A percentile compares a stretch with the other conserved stretches of the same genome.
Conservation (phyloP, 1,139 yeast genomes). For the Kodamaea plutei region DNA sequence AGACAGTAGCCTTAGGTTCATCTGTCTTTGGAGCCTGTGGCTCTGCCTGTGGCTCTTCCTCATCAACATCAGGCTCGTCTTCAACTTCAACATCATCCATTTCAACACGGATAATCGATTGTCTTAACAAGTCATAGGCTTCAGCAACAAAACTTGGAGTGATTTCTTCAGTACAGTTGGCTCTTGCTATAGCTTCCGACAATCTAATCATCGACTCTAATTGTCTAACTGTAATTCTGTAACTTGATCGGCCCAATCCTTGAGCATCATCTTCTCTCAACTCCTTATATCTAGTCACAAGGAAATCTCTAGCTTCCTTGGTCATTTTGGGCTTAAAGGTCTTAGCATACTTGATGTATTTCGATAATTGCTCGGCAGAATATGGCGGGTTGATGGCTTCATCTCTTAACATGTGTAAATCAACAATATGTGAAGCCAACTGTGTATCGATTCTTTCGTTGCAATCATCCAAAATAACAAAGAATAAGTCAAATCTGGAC, state of each 20-base stretch:
- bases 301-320: conserved; percentile 70
- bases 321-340: conserved; percentile 91
- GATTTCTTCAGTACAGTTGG: conserved; percentile 89
- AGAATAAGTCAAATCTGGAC: conserved; percentile 96
- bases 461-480: conserved; percentile 92
- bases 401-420: conserved; percentile 87
- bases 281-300: conserved; percentile 81
- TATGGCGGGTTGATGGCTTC: conserved; percentile 89
- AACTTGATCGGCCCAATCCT: conserved; percentile 81
- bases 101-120: conserved; percentile 90
- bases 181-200: conserved; percentile 95
- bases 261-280: conserved; percentile 89
- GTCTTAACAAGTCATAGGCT: conserved; percentile 85
- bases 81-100: conserved; percentile 89
- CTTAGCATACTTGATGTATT: conserved; percentile 88
- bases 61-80: conserved; percentile 49
- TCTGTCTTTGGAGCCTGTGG: conserved; percentile 5
- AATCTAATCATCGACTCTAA: conserved; percentile 90
- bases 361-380: conserved; percentile 79
- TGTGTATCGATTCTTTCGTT: conserved; percentile 88
- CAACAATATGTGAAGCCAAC: conserved; percentile 88
- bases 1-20: conserved; percentile 37
- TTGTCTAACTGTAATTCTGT: conserved; percentile 95
- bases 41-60: conserved; percentile 14
- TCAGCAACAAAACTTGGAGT: conserved; percentile 88